Conservation (phyloP, 192 early-diverging fungal genomes). For the Coemansia sp. region DNA sequence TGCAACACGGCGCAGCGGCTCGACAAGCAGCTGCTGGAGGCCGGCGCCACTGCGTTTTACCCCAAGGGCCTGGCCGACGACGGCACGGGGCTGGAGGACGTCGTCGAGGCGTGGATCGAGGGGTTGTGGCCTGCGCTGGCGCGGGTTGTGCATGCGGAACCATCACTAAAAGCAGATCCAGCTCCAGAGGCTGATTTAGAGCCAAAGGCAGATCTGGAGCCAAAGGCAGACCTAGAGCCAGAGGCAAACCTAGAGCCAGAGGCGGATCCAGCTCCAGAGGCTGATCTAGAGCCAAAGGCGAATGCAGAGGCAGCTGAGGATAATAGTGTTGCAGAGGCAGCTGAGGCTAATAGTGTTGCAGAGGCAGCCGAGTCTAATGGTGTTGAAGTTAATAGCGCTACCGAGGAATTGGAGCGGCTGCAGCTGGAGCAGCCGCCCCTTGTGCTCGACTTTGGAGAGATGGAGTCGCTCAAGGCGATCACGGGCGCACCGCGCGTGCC, state of each 20-base stretch:
- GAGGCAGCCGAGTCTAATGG: not conserved
- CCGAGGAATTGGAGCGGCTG: not conserved
- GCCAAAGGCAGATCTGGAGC: not conserved
- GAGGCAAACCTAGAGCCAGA: constrained; percentile 1
- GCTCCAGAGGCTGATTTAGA: not conserved
- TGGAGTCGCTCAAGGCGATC: constrained; percentile 39
- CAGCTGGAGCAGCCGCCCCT: constrained; percentile 31
- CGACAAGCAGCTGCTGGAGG: constrained; percentile 74
- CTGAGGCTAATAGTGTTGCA: not conserved
- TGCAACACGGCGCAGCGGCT: constrained; percentile 83
- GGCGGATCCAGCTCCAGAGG: not conserved
- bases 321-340: too few relatives aligned
- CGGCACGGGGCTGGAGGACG: constrained; percentile 88
- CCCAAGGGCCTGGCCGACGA: constrained; percentile 88
- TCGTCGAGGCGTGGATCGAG: constrained; percentile 92
- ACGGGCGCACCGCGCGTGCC: constrained; percentile 39
- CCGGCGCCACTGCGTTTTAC: constrained; percentile 77
- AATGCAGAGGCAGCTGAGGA: not conserved
- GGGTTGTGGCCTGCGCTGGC: constrained; percentile 77
- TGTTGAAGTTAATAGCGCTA: not conserved
- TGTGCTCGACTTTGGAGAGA: constrained; percentile 35
- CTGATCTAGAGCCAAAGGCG: not conserved
- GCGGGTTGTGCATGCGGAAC: constrained; percentile 27
- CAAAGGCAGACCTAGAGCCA: not conserved
- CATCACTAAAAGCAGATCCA: not conserved